Percentiles rank a stretch among this genome's conserved stretches.
phyloP scores from a whole-genome alignment of 139 green algal genomes.

The Chlamydomonas schloesseri region DNA sequence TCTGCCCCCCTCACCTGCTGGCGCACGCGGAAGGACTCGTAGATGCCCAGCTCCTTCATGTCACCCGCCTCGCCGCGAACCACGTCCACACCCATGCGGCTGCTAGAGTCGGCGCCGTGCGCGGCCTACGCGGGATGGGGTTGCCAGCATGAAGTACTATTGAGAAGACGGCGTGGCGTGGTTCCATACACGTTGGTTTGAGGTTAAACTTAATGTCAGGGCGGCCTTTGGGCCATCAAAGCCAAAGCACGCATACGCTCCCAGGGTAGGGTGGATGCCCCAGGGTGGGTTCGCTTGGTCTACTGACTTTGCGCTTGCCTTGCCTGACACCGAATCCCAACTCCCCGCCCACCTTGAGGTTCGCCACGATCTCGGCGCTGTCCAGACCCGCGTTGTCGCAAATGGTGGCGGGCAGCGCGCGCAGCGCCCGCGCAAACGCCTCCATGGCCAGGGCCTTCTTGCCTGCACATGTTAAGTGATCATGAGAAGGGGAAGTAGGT shows the following conservation, averaged over 20 bases:
- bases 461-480: conserved; percentile 60
- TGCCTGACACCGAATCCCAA: too few species aligned
- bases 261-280: too few species aligned
- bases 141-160: background rate
- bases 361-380: conserved; percentile 87
- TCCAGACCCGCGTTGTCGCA: conserved; percentile 95
- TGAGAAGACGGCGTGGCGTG: background rate
- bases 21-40: conserved; percentile 88
- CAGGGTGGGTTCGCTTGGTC: too few species aligned
- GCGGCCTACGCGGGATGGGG: conserved; percentile 64
- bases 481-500: background rate
- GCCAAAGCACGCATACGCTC: background rate
- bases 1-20: conserved; percentile 51
- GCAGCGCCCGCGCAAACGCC: conserved; percentile 91
- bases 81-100: conserved; percentile 86
- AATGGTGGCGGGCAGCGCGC: conserved; percentile 94
- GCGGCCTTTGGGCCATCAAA: too few species aligned
- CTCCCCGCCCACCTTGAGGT: conserved; percentile 68
- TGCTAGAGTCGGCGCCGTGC: conserved; percentile 69
- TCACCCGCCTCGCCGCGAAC: conserved; percentile 72
- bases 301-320: too few species aligned
- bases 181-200: too few species aligned
- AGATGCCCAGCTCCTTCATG: conserved; percentile 80
- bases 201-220: too few species aligned
- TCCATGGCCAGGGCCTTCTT: conserved; percentile 96